Percentiles rank a stretch among this genome's conserved stretches.
Evolutionary conservation across 306 rosid species (phyloP).

Genomic region (Vicia faba): DNA sequence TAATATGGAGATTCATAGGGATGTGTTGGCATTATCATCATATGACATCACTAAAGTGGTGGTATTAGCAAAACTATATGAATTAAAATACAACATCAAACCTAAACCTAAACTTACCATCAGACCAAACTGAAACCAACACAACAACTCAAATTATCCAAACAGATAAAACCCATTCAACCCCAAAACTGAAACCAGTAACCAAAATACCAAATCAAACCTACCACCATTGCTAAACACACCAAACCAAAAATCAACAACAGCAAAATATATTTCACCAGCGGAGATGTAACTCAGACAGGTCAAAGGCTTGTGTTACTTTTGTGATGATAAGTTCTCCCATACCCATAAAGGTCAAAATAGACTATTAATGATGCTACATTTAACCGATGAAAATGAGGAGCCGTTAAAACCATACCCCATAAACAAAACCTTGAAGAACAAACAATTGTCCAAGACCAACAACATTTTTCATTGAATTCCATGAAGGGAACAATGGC

Average conservation of each 20-base stretch:
- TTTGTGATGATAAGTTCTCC: background rate
- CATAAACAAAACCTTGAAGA: background rate
- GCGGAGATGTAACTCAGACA: background rate
- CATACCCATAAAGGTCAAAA: background rate
- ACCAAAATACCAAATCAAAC: background rate
- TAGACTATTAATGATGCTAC: background rate
- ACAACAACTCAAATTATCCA: background rate
- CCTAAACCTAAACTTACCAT: background rate
- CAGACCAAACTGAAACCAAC: background rate
- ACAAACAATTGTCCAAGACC: background rate
- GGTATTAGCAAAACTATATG: background rate
- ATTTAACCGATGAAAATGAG: background rate
- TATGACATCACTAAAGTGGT: background rate
- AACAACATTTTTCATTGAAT: background rate
- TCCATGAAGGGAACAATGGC: background rate
- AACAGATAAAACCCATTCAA: background rate
- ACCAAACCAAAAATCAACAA: background rate
- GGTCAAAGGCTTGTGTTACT: no score
- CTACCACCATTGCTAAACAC: background rate
- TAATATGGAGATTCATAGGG: background rate
- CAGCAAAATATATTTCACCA: background rate
- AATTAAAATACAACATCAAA: background rate
- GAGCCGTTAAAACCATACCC: background rate
- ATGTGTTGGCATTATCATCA: background rate
- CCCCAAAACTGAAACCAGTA: background rate